These are phyloP conservation scores for Trametes villosa DNA, from an alignment of 768 basidiomycete species.

Conservation along the genomic window DNA sequence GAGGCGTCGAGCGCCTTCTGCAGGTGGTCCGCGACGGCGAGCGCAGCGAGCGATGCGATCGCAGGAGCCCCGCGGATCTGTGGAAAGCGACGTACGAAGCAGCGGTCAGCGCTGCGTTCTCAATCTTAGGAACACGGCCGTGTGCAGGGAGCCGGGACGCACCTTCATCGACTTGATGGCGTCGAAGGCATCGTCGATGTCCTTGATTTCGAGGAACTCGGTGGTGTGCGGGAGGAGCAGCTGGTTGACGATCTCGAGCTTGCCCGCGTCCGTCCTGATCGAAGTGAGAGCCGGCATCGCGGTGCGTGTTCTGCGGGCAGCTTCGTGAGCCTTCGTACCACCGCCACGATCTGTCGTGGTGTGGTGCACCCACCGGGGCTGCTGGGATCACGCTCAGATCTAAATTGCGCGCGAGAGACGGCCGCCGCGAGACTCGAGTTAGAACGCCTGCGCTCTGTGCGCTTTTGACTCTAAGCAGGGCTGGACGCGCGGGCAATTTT, in stretches of 20 bases:
- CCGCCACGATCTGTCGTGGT: neutral
- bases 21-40: constrained; percentile 72
- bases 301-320: neutral
- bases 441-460: too few species aligned
- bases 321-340: neutral
- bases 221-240: constrained; percentile 79
- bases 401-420: neutral
- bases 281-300: constrained; percentile 38
- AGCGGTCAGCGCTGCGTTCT: neutral
- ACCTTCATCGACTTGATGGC: constrained; percentile 98
- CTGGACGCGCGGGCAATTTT: constrained; percentile 3
- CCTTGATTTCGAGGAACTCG: constrained; percentile 66
- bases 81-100: neutral
- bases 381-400: constrained; percentile 10
- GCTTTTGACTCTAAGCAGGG: too few species aligned
- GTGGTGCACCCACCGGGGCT: neutral
- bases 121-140: neutral
- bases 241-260: constrained; percentile 90
- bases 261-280: constrained; percentile 48
- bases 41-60: constrained; percentile 89
- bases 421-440: neutral
- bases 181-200: constrained; percentile 84
- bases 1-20: constrained; percentile 52
- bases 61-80: constrained; percentile 93
- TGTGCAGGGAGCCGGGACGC: constrained; percentile 2